Conservation (phyloP, 2,329 filamentous ascomycete species). For the Microsporum canis region DNA sequence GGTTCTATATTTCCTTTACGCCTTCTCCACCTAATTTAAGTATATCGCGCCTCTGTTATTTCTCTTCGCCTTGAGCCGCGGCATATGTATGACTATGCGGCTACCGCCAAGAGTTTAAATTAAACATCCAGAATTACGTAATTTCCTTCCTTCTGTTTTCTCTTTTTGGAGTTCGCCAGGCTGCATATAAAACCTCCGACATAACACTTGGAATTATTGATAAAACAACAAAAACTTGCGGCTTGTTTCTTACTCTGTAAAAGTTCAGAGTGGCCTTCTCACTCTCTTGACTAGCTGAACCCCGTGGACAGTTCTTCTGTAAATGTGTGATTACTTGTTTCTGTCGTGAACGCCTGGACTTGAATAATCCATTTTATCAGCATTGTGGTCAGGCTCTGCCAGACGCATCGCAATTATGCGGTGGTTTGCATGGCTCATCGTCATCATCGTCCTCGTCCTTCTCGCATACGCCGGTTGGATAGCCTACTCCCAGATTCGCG, state of each 20-base stretch:
- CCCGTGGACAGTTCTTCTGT: neutral
- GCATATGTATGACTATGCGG: neutral
- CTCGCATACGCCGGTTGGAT: constrained; percentile 54
- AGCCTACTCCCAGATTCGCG: constrained; percentile 59
- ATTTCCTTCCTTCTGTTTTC: neutral
- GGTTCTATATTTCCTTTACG: neutral
- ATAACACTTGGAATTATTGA: neutral
- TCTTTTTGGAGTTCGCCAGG: neutral
- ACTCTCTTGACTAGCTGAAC: neutral
- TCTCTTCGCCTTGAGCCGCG: neutral
- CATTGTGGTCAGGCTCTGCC: neutral
- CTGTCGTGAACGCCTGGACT: no score
- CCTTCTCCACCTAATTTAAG: neutral
- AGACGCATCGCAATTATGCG: constrained; percentile 28
- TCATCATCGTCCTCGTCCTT: constrained; percentile 51
- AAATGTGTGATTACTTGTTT: no score
- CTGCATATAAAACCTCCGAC: neutral
- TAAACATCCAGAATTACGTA: neutral
- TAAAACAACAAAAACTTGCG: neutral
- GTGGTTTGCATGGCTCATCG: constrained; percentile 35
- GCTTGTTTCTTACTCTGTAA: neutral
- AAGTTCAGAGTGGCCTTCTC: neutral
- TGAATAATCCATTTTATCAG: no score
- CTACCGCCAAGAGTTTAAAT: neutral
- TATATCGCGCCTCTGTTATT: neutral